A percentile compares a stretch with the other conserved stretches of the same genome.
Evolutionary conservation across 495 filamentous ascomycete genomes (phyloP).

Genomic region (Penicillium nucicola): DNA sequence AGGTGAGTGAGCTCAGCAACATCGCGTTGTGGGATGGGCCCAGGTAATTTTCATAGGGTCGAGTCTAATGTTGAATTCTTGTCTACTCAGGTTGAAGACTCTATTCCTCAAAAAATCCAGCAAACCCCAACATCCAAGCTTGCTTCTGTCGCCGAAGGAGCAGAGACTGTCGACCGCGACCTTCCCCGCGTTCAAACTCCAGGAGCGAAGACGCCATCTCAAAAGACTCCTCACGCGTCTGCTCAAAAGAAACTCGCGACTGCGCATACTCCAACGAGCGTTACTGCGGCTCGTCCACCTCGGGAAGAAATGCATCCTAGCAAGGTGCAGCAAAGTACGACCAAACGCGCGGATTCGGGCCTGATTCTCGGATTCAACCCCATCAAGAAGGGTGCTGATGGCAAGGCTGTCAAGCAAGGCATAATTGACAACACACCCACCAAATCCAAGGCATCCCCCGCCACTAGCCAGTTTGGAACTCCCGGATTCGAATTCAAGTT

Average conservation of each 20-base stretch:
- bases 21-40: conserved; percentile 10
- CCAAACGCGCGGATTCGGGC: conserved; percentile 63
- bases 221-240: conserved; percentile 14
- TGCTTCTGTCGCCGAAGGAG: conserved; percentile 37
- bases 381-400: conserved; percentile 45
- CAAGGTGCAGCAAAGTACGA: conserved; percentile 67
- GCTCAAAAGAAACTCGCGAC: conserved; percentile 18
- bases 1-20: conserved; percentile 29
- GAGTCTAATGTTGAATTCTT: conserved; percentile 2
- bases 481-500: conserved; percentile 76
- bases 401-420: conserved; percentile 33
- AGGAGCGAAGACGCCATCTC: conserved; percentile 14
- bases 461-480: conserved; percentile 43
- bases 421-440: conserved; percentile 38
- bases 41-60: neutral
- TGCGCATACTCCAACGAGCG: conserved; percentile 50
- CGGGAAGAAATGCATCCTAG: conserved; percentile 76
- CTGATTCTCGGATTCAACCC: conserved; percentile 66
- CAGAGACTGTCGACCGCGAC: conserved; percentile 23
- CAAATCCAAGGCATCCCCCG: conserved; percentile 39
- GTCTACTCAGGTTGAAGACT: conserved; percentile 10
- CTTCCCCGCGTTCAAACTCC: conserved; percentile 19
- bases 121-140: conserved; percentile 16
- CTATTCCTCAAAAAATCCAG: conserved; percentile 14
- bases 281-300: conserved; percentile 41